A percentile compares a stretch with the other conserved stretches of the same genome.
Evolutionary conservation across 2,329 filamentous ascomycete species (phyloP).

Genomic region (Xylaria digitata): DNA sequence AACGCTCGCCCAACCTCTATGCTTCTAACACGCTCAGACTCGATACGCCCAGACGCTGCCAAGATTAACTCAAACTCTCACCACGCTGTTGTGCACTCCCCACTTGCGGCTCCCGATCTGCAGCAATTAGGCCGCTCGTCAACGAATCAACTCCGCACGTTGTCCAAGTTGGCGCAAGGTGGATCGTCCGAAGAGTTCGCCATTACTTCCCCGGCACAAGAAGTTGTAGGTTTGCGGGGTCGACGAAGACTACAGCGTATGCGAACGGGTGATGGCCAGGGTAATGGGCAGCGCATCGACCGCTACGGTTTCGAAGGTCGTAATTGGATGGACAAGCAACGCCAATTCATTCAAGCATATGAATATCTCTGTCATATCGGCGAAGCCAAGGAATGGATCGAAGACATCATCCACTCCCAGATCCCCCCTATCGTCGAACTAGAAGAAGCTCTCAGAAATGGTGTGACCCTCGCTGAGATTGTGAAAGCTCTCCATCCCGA

Average conservation of each 20-base stretch:
- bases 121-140: constrained; percentile 87
- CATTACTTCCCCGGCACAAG: constrained; percentile 80
- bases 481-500: constrained; percentile 89
- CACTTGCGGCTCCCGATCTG: constrained; percentile 76
- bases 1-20: constrained; percentile 68
- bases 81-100: constrained; percentile 54
- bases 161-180: constrained; percentile 84
- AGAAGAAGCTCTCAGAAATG: constrained; percentile 91
- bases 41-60: constrained; percentile 55
- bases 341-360: constrained; percentile 95
- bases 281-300: constrained; percentile 56
- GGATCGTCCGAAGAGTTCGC: constrained; percentile 82
- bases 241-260: constrained; percentile 83
- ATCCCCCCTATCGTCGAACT: constrained; percentile 94
- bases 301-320: constrained; percentile 80
- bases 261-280: constrained; percentile 62
- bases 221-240: constrained; percentile 88
- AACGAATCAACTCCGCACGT: constrained; percentile 86
- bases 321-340: constrained; percentile 99
- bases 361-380: constrained; percentile 99
- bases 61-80: constrained; percentile 49
- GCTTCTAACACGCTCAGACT: constrained; percentile 69
- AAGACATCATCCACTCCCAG: constrained; percentile 58
- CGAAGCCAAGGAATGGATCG: constrained; percentile 99
- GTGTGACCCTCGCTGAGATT: constrained; percentile 92